Conservation (phyloP, 805 yeast species). For the Cyberlindnera japonica region DNA sequence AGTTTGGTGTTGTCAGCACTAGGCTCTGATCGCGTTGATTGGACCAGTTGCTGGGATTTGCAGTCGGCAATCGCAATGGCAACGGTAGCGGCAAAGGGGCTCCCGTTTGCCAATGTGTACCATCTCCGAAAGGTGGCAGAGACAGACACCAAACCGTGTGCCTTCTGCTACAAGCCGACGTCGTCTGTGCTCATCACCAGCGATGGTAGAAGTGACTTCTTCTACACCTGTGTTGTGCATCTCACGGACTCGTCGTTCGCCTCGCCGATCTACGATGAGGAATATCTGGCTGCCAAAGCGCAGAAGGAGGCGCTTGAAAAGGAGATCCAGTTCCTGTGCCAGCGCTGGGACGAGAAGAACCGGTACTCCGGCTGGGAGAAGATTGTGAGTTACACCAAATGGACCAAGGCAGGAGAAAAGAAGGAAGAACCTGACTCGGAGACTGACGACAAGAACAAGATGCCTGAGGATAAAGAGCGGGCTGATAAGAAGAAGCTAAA, state of each 20-base stretch:
- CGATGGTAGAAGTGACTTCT: conserved; percentile 23
- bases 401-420: conserved; percentile 13
- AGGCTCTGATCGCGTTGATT: too few species aligned
- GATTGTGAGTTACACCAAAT: conserved; percentile 19
- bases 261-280: conserved; percentile 20
- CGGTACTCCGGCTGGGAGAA: conserved; percentile 26
- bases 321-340: conserved; percentile 20
- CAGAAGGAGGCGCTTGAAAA: conserved; percentile 21
- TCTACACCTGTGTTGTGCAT: conserved; percentile 28
- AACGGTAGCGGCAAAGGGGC: conserved; percentile 1
- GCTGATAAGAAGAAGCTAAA: conserved; percentile 19
- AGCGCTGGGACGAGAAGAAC: conserved; percentile 28
- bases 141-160: conserved; percentile 21
- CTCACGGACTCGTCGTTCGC: conserved; percentile 25
- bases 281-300: conserved; percentile 19
- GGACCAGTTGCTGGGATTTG: too few species aligned
- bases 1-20: too few species aligned
- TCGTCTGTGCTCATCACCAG: conserved; percentile 24
- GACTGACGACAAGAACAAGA: conserved; percentile 3
- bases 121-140: conserved; percentile 25
- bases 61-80: too few species aligned
- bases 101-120: conserved; percentile 20
- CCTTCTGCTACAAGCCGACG: conserved; percentile 28
- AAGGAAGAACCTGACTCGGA: conserved; percentile 13
- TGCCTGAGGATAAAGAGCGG: conserved; percentile 17